Conservation (phyloP, 2,329 filamentous ascomycete species). For the Gaeumannomyces sp. region DNA sequence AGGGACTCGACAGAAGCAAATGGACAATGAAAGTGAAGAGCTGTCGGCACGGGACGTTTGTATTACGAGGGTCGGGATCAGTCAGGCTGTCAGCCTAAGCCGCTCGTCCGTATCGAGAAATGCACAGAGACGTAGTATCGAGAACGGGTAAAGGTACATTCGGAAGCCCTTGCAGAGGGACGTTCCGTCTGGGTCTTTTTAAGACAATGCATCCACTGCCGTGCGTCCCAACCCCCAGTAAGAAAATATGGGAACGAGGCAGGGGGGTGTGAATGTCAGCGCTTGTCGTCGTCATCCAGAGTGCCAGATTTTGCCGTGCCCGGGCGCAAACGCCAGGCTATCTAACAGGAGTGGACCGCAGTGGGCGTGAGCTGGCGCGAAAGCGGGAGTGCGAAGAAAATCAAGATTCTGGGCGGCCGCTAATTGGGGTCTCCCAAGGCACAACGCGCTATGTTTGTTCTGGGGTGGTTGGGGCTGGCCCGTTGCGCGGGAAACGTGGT, state of each 20-base stretch:
- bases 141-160: neutral
- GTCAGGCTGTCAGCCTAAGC: no score
- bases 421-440: neutral
- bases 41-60: neutral
- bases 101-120: no score
- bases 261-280: neutral
- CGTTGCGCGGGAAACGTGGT: neutral
- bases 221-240: constrained; percentile 12
- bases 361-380: no score
- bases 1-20: neutral
- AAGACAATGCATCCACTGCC: constrained; percentile 2
- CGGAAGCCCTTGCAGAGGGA: neutral
- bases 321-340: no score
- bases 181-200: neutral
- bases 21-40: no score
- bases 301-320: neutral
- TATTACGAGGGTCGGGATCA: neutral
- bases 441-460: neutral
- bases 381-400: neutral
- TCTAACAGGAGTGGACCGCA: no score
- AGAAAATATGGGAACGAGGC: constrained; percentile 9
- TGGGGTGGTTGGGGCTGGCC: neutral
- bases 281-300: neutral
- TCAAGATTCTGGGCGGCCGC: neutral
- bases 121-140: no score